Base-by-base conservation (phyloP, 331 rosid genomes). In the Phaseolus coccineus region DNA sequence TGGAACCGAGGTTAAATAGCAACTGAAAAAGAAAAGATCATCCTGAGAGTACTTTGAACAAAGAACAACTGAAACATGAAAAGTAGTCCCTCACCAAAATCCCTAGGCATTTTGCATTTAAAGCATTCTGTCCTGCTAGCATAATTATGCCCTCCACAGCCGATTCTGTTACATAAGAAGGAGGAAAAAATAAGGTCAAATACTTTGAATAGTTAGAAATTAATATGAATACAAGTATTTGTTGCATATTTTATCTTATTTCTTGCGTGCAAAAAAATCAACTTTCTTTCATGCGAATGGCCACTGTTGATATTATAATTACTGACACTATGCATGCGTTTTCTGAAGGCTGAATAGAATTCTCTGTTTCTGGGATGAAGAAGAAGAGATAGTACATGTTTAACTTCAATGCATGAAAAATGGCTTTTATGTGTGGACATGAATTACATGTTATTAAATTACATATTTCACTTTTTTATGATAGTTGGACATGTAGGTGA, bases 101-200 rank as follows among this genome's bases (percentile, higher is more conserved):
- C 87, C 85, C 86, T 93, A 70, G 92, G 87, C 64, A 88, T 83
- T 79, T 85, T 90, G 98, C 99, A 96, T 81, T 86, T 96, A 67
- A 67, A 86, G 79, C 99, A 96, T 84, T 89, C 98, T 77, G 74
- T 47, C 85, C 99, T 89, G 92, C 93, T 91, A 61, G 98, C 99
- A 62, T 93, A 96, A 63, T 96, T 96, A 80, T 96, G 99, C 47
- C 85, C 84, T 82, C 94, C 97, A 82, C 99, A 96, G 69, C 93
- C 99, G 47, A 51, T 51, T 83, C 99, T 96, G 91, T 63, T 37
- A 44, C 71, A 82, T 59, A 9, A 53, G 69, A 69, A 30, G 33
- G 61, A 42, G 25, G 48, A 31, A 42, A 50, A 7, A 61, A 22
- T 39, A 67, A 72, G 59, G 47, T 6, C 66, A 84, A 69, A 66